Evolutionary conservation across 106 monocot species (phyloP), one percentile per base, ranked within the genome.

Genomic region (Dendrobium nobile): DNA sequence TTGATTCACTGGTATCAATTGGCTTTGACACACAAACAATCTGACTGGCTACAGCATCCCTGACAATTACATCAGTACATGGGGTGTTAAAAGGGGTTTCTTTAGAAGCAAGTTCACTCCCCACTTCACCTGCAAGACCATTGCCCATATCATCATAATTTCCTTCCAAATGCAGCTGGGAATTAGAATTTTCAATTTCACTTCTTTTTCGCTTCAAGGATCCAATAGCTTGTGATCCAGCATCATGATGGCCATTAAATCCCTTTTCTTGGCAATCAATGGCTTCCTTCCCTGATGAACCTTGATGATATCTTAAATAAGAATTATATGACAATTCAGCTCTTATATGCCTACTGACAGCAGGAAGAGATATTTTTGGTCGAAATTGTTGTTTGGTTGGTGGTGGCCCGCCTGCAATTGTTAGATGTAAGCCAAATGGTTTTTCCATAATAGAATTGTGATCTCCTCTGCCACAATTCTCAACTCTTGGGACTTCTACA

Each of bases 401-500:
- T 54, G 87, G 87, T 79, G 91, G 92, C 10, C 98, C 98, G 82
- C 98, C 98, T 47, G 89, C 93, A 80, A 99, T 99, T 43, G 95
- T 87, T 84, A 92, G 85, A 81, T 82, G 89, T 73, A 89, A 83
- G 26, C 82, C 86, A 28, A 77, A 31, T 42, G 85, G 22, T 54
- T 55, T 82, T 41, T 81, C 80, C 37, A 75, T 61, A 7, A 5
- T 64, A 75, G 82, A 18, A 82, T 64, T 42, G 24, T 80, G 67
- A 58, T 80, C 11, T 24, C 33, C 74, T 42, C 61, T 41, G 41
- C 70, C 24, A 51, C 77, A 72, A 75, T 44, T 85, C 16, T 79
- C 65, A 67, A 10, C 16, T 20, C 59, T 84, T 68, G 78, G 64
- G 75, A 58, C 68, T 75, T 65, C 85, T 70, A 41, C 33, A 43